These are phyloP conservation scores for Solanum habrochaites DNA, from an alignment of 257 asterid species.

Conservation along the genomic window DNA sequence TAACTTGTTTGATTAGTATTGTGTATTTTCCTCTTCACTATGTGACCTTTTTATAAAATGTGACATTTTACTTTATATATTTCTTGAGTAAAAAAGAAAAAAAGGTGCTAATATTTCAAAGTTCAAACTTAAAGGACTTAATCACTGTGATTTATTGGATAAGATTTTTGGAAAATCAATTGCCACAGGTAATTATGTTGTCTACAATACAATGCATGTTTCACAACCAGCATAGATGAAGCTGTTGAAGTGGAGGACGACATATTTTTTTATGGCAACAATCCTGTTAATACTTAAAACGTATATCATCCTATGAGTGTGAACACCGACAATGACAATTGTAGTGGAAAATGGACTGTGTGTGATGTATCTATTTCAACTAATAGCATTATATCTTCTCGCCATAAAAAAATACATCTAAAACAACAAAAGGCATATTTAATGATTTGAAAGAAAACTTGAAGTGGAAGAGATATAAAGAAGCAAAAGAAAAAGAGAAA, in stretches of 20 bases:
- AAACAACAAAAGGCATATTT: neutral
- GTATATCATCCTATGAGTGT: too few relatives aligned
- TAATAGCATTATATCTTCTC: neutral
- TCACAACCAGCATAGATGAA: neutral
- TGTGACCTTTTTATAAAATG: neutral
- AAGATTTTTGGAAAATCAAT: neutral
- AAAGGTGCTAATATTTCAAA: neutral
- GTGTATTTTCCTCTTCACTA: too few relatives aligned
- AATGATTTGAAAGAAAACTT: neutral
- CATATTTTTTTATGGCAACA: too few relatives aligned
- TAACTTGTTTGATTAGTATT: neutral
- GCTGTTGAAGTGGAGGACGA: neutral
- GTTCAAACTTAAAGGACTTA: neutral
- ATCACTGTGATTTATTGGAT: neutral
- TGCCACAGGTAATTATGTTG: neutral
- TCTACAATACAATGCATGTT: neutral
- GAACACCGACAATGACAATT: too few relatives aligned
- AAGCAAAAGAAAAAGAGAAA: too few relatives aligned
- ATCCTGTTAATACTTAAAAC: too few relatives aligned
- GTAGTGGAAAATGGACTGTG: too few relatives aligned
- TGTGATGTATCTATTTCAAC: too few relatives aligned
- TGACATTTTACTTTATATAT: too few relatives aligned
- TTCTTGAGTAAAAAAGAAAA: too few relatives aligned
- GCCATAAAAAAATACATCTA: neutral
- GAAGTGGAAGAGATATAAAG: neutral